These are phyloP conservation scores for Lactifluus hygrophoroides DNA, from an alignment of 768 basidiomycete genomes.

Conservation along the genomic window DNA sequence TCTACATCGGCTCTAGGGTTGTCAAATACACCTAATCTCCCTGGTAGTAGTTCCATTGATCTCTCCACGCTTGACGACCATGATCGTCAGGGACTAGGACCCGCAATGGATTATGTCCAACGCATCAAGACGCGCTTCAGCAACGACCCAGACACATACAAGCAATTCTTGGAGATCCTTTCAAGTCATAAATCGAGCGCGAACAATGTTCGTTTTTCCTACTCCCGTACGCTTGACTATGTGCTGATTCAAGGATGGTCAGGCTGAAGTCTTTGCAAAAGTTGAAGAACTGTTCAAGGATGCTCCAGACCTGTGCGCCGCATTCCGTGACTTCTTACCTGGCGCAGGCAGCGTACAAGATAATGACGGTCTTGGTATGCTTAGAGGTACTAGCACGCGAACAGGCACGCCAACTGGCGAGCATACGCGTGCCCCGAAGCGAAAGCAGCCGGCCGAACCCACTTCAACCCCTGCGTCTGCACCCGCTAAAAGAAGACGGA, in stretches of 20 bases:
- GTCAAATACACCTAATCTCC: conserved; percentile 7
- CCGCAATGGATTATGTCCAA: conserved; percentile 91
- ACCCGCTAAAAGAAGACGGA: conserved; percentile 66
- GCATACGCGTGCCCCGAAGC: conserved; percentile 35
- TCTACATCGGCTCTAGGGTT: conserved; percentile 12
- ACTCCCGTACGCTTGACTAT: conserved; percentile 14
- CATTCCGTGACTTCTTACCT: conserved; percentile 71
- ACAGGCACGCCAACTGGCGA: conserved; percentile 24
- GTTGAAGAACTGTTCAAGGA: conserved; percentile 67
- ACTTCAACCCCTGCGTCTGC: conserved; percentile 26
- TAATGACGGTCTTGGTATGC: conserved; percentile 1
- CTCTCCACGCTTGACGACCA: conserved; percentile 6
- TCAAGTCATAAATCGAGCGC: conserved; percentile 50
- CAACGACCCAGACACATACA: conserved; percentile 74
- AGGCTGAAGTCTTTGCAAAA: conserved; percentile 63
- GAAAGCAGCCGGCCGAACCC: conserved; percentile 23
- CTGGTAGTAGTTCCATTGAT: conserved; percentile 1
- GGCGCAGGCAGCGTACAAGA: conserved; percentile 22
- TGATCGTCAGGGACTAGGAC: conserved; percentile 38
- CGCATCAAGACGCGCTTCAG: conserved; percentile 89
- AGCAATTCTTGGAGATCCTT: conserved; percentile 69
- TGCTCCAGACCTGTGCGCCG: conserved; percentile 61
- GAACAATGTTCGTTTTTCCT: conserved; percentile 36
- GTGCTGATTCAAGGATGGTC: not conserved
- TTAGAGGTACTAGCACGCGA: conserved; percentile 20